Percentiles rank a stretch among this genome's conserved stretches.
These are phyloP conservation scores for Zygosaccharomyces pseudobailii DNA, from an alignment of 1,139 yeast genomes.

Conservation along the genomic window DNA sequence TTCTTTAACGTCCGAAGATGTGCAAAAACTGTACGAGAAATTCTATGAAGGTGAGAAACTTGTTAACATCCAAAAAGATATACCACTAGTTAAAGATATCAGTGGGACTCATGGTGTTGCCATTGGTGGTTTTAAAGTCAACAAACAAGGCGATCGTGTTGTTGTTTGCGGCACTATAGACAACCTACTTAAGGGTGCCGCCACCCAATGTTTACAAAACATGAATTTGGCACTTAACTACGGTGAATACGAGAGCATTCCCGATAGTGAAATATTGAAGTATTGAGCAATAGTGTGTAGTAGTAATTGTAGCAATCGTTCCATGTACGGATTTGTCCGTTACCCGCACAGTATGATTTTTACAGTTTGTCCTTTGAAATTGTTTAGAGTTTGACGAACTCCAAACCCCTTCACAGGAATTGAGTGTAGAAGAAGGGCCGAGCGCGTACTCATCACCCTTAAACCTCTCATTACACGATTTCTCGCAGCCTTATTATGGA, in stretches of 20 bases:
- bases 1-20: conserved; percentile 71
- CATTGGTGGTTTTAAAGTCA: conserved; percentile 93
- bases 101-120: conserved; percentile 93
- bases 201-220: conserved; percentile 96
- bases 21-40: conserved; percentile 81
- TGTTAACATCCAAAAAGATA: conserved; percentile 58
- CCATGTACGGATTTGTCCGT: background rate
- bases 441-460: no score
- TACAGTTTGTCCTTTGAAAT: background rate
- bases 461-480: no score
- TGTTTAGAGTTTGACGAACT: background rate
- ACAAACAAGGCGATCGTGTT: conserved; percentile 81
- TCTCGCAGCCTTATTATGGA: conserved; percentile 25
- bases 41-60: conserved; percentile 84
- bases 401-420: background rate
- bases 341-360: background rate
- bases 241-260: conserved; percentile 94
- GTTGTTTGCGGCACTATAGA: conserved; percentile 94
- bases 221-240: conserved; percentile 85
- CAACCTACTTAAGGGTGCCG: conserved; percentile 94
- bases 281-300: conserved; percentile 6
- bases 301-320: background rate
- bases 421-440: background rate
- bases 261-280: conserved; percentile 37
- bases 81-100: conserved; percentile 83